Evolutionary conservation across 1,139 yeast genomes (phyloP), one percentile per base, ranked within the genome.

Genomic region (Magnusiomyces fungicola): DNA sequence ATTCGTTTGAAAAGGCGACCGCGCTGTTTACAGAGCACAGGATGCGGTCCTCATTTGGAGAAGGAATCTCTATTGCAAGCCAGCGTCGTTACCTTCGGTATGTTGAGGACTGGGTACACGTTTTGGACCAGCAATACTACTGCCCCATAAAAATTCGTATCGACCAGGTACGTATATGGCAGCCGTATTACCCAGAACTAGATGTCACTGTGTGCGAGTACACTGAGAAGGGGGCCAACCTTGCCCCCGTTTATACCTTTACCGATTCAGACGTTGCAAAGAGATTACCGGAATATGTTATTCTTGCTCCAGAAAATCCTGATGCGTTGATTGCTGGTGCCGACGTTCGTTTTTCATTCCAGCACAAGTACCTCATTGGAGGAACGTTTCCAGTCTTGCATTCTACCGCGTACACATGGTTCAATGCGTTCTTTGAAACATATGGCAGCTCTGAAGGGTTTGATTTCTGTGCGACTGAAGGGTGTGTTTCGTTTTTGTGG

Each of bases 31-130:
- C 86, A 2, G 53, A 59, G 3, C 70, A 71, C 49, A 69, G 97
- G 50, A 83, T 85, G 81, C 70, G 76, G 44, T 57, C 62, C 1
- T 75, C 76, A 3, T 70, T 78, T 45, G 83, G 85, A 0, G 67
- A 68, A 10, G 97, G 96, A 0, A 80, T 92, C 1, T 78, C 89
- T 0, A 86, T 88, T 19, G 54, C 61, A 19, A 81, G 92, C 4
- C 97, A 92, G 64, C 61, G 72, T 21, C 64, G 92, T 44, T 86
- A 82, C 59, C 67, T 89, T 37, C 59, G 68, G 3, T 90, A 92
- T 62, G 81, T 81, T 65, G 71, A 73, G 49, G 53, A 58, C 30
- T 78, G 67, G 67, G 50, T 55, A 5, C 52, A 49, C 10, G 47
- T 50, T 19, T 49, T 54, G 18, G 50, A 50, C 32, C 60, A 55